A percentile compares a stretch with the other conserved stretches of the same genome.
Conservation (phyloP, 768 basidiomycete species). For the Austroboletus festivus region DNA sequence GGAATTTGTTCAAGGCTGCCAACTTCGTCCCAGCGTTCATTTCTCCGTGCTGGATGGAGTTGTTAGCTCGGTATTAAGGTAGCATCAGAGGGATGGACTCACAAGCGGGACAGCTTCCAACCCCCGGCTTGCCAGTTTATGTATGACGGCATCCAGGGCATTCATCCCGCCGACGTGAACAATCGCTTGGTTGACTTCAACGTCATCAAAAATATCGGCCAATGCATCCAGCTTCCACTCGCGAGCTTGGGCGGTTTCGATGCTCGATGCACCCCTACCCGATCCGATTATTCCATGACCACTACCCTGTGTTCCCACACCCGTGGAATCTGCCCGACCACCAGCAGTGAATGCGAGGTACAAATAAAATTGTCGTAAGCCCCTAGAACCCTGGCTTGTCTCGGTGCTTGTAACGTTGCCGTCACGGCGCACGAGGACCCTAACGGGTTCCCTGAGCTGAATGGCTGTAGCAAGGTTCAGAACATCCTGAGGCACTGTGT, state of each 20-base stretch:
- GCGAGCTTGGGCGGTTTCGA: slow-evolving; percentile 80
- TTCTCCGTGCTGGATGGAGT: slow-evolving; percentile 70
- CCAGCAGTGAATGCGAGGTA: slow-evolving; percentile 94
- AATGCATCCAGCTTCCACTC: slow-evolving; percentile 96
- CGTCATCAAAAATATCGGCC: slow-evolving; percentile 85
- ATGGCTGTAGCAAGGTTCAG: slow-evolving; percentile 92
- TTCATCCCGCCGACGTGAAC: slow-evolving; percentile 89
- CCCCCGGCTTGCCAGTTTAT: slow-evolving; percentile 82
- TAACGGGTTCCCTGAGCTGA: slow-evolving; percentile 91
- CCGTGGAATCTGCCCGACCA: slow-evolving; percentile 57
- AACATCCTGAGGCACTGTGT: slow-evolving; percentile 97
- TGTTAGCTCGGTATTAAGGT: slow-evolving; percentile 10
- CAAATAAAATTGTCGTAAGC: slow-evolving; percentile 92
- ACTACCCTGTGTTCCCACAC: slow-evolving; percentile 40
- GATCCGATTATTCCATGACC: slow-evolving; percentile 91
- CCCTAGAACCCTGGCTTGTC: slow-evolving; percentile 70
- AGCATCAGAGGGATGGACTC: slow-evolving; percentile 32
- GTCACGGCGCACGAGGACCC: slow-evolving; percentile 93
- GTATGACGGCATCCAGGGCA: slow-evolving; percentile 83
- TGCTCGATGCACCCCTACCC: slow-evolving; percentile 76
- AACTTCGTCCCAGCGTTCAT: slow-evolving; percentile 83
- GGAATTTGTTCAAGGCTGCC: slow-evolving; percentile 83
- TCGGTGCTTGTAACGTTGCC: slow-evolving; percentile 74
- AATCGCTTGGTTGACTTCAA: slow-evolving; percentile 75
- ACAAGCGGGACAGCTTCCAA: slow-evolving; percentile 88